Evolutionary conservation across 78 protist genomes (phyloP).

Genomic region (Monosiga brevicollis): DNA sequence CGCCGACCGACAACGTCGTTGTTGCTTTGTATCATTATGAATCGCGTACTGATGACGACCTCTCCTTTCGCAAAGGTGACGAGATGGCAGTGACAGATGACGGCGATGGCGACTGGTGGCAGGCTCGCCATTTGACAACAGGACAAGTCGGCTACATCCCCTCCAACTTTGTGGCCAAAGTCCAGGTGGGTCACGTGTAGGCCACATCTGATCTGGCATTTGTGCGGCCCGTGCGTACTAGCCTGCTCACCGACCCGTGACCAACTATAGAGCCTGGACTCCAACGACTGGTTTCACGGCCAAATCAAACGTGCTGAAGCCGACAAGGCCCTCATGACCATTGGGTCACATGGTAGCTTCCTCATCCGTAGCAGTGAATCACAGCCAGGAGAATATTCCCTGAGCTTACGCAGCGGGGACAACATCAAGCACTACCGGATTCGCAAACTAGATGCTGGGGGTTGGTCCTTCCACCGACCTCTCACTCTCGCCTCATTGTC

Average conservation of each 20-base stretch:
- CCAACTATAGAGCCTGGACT: too few species aligned
- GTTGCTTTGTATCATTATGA: background rate
- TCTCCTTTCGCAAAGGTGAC: background rate
- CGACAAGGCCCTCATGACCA: constrained; percentile 10
- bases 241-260: too few species aligned
- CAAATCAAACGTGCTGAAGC: constrained; percentile 8
- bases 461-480: too few species aligned
- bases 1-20: too few species aligned
- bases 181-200: too few species aligned
- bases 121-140: background rate
- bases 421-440: constrained; percentile 30
- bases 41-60: background rate
- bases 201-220: too few species aligned
- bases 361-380: constrained; percentile 7
- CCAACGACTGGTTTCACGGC: constrained; percentile 28
- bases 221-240: too few species aligned
- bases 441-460: background rate
- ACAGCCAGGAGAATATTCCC: constrained; percentile 9
- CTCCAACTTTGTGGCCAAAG: background rate
- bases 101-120: background rate
- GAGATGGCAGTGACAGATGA: too few species aligned
- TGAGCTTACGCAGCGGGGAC: constrained; percentile 11
- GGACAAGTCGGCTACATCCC: background rate
- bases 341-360: background rate
- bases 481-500: too few species aligned